phyloP scores from a whole-genome alignment of 805 yeast genomes.

The Yarrowia divulgata region DNA sequence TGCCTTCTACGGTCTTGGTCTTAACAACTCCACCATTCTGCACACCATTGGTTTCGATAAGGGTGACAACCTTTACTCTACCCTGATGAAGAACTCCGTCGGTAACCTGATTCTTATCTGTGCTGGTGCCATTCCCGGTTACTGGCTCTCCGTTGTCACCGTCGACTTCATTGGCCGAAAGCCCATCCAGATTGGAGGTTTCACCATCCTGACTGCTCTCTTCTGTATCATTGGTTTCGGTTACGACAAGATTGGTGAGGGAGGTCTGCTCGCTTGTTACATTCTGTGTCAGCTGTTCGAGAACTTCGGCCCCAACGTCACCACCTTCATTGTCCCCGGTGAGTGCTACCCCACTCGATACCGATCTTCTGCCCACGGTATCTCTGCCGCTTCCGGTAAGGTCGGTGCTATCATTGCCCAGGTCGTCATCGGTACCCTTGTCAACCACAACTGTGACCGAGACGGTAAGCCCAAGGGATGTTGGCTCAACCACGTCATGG shows the following conservation, averaged over 20 bases:
- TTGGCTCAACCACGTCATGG: slow-evolving; percentile 92
- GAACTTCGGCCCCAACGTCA: slow-evolving; percentile 71
- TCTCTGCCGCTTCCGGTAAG: slow-evolving; percentile 71
- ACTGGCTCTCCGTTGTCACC: slow-evolving; percentile 63
- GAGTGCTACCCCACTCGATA: slow-evolving; percentile 70
- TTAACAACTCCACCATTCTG: slow-evolving; percentile 60
- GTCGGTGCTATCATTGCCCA: slow-evolving; percentile 66
- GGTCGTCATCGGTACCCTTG: slow-evolving; percentile 62
- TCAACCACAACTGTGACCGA: slow-evolving; percentile 74
- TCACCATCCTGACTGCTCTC: slow-evolving; percentile 60
- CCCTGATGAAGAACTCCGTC: slow-evolving; percentile 57
- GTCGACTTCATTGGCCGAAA: slow-evolving; percentile 66
- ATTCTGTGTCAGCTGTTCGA: slow-evolving; percentile 68
- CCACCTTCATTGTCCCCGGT: slow-evolving; percentile 69
- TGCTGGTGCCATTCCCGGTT: slow-evolving; percentile 83
- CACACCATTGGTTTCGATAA: slow-evolving; percentile 62
- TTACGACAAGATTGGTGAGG: slow-evolving; percentile 49
- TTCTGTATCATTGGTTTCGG: slow-evolving; percentile 67
- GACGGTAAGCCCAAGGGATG: slow-evolving; percentile 60
- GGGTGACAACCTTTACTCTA: slow-evolving; percentile 68
- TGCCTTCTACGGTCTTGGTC: slow-evolving; percentile 69
- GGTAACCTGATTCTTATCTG: slow-evolving; percentile 92
- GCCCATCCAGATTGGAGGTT: slow-evolving; percentile 63
- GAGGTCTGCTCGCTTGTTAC: slow-evolving; percentile 60
- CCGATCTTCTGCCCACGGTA: slow-evolving; percentile 72